Evolutionary conservation across 129 eudicot species (phyloP), one percentile per base, ranked within the genome.

Genomic region (Solidago caesia): DNA sequence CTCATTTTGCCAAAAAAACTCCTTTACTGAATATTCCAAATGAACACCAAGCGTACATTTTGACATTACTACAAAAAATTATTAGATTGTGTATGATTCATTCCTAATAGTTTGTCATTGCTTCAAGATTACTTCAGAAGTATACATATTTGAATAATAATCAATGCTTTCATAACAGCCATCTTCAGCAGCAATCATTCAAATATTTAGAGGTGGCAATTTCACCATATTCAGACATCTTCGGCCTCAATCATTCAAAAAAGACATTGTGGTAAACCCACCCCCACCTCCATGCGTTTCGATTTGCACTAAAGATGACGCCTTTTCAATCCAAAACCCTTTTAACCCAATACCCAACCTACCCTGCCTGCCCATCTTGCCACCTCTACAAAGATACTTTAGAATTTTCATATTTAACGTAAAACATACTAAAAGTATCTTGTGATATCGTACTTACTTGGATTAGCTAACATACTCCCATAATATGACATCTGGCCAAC

Each of bases 401-500:
- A n/a, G 10, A 56, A 56, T 27, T 56, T 56, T 8, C 61, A 56
- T 2, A 15, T 56, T 8, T 6, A 56, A 4, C 61, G 13, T 25
- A 56, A 56, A 56, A 56, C 11, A 4, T 16, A 33, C 39, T 33
- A 33, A 33, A 33, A 33, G 39, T 33, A 33, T 33, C 39, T 21
- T 21, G 39, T 33, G 39, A 61, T 61, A 44, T 59, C 8, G 39
- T 33, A 56, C 92, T 61, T 84, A 90, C 97, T 84, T 84, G 96
- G 87, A 68, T 88, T 86, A 7, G 92, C 70, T 53, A 87, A 80
- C 96, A 93, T 90, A 74, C 77, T 82, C 33, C 89, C 98, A 44
- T 88, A 90, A 78, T 90, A 88, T 14, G 92, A 79, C 85, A 93
- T 84, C 76, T 88, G 97, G 78, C 84, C 85, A 58, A 78, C 53